These are phyloP conservation scores for Phialophora expanda DNA, from an alignment of 2,329 filamentous ascomycete genomes.

Conservation along the genomic window DNA sequence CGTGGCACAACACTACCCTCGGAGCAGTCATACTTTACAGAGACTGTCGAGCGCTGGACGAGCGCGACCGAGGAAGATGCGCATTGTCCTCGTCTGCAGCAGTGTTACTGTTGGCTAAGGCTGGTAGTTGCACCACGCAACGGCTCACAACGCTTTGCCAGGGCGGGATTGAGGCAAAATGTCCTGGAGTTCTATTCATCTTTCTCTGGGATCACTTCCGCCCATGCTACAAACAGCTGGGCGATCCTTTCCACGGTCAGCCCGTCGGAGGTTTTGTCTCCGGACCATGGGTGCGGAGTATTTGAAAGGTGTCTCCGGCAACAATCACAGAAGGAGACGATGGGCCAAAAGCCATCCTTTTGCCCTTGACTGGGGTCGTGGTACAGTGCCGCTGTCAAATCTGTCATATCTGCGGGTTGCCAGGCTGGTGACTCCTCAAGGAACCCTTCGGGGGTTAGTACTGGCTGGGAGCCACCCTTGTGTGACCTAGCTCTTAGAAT, in stretches of 20 bases:
- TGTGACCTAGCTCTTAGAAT: conserved; percentile 12
- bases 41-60: background rate
- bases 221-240: background rate
- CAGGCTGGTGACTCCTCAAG: conserved; percentile 24
- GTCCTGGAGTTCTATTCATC: background rate
- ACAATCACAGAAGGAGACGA: background rate
- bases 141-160: conserved; percentile 27
- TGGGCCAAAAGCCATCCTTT: background rate
- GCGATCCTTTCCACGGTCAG: background rate
- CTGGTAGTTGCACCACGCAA: conserved; percentile 26
- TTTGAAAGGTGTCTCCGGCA: background rate
- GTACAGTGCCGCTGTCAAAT: conserved; percentile 38
- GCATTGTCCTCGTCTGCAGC: conserved; percentile 2
- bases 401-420: conserved; percentile 37
- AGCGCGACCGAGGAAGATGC: background rate
- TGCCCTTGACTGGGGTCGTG: conserved; percentile 11
- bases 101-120: conserved; percentile 5
- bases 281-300: background rate
- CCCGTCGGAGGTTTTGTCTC: background rate
- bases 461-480: conserved; percentile 20
- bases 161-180: conserved; percentile 18
- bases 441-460: conserved; percentile 23
- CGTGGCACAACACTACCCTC: background rate
- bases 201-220: background rate
- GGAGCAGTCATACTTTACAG: conserved; percentile 9